A percentile compares a stretch with the other conserved stretches of the same genome.
Conservation (phyloP, 768 basidiomycete genomes). For the Rhodosporidiobolus sp. region DNA sequence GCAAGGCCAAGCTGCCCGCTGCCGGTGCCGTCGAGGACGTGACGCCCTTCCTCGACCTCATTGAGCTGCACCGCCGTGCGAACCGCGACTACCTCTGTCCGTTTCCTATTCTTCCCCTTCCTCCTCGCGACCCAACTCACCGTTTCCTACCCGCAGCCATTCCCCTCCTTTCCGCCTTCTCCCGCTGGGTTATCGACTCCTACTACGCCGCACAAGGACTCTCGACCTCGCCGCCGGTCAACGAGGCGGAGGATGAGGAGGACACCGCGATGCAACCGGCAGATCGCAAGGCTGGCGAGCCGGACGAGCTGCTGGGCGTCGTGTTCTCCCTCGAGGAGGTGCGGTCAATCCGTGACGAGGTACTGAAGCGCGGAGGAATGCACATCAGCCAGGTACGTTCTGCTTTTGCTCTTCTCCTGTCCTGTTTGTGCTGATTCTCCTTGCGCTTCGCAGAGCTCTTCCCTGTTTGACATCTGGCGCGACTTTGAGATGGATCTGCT, state of each 20-base stretch:
- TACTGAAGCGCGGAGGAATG: constrained; percentile 59
- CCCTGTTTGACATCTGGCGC: constrained; percentile 67
- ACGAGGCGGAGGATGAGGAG: constrained; percentile 22
- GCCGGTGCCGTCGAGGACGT: constrained; percentile 57
- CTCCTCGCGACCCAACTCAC: not conserved
- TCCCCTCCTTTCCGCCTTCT: constrained; percentile 65
- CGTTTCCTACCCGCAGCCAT: constrained; percentile 58
- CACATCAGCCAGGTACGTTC: constrained; percentile 64
- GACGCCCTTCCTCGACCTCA: constrained; percentile 58
- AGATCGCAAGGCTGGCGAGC: constrained; percentile 50
- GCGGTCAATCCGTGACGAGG: constrained; percentile 56
- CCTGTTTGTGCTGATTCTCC: too few species aligned
- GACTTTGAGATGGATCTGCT: constrained; percentile 73
- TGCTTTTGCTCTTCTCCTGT: not conserved
- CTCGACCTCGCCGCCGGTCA: not conserved
- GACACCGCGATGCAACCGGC: constrained; percentile 49
- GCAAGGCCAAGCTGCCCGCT: constrained; percentile 52
- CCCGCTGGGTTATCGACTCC: constrained; percentile 58
- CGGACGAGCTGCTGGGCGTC: constrained; percentile 55
- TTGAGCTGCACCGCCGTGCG: constrained; percentile 64
- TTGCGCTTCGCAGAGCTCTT: constrained; percentile 57
- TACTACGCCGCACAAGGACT: constrained; percentile 35
- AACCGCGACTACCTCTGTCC: constrained; percentile 75
- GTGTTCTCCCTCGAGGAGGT: constrained; percentile 65
- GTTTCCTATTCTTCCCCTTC: constrained; percentile 45